A percentile compares a stretch with the other conserved stretches of the same genome.
Evolutionary conservation across 306 rosid genomes (phyloP).

Genomic region (Pyrus bretschneideri): DNA sequence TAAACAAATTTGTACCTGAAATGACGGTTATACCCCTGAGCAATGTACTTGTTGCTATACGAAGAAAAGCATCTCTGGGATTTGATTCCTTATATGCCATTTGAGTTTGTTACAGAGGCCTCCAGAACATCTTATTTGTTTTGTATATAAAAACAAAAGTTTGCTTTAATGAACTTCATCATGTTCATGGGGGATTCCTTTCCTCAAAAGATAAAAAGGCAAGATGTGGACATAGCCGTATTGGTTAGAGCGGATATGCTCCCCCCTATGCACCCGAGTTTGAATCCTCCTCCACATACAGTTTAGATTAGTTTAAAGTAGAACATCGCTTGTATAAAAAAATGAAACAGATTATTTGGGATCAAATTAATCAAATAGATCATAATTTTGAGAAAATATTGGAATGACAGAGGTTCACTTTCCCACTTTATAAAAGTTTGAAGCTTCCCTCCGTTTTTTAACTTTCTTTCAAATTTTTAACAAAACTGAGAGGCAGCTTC

Average conservation of each 20-base stretch:
- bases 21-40: neutral
- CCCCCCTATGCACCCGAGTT: neutral
- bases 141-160: neutral
- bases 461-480: constrained; percentile 3
- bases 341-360: neutral
- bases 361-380: neutral
- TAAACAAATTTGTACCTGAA: neutral
- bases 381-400: neutral
- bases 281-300: neutral
- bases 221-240: neutral
- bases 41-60: neutral
- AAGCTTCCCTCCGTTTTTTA: constrained; percentile 31
- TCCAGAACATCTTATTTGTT: neutral
- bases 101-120: neutral
- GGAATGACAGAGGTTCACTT: neutral
- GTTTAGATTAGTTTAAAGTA: neutral
- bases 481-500: constrained; percentile 38
- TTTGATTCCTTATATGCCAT: neutral
- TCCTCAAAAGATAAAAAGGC: neutral
- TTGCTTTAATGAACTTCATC: neutral
- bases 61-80: neutral
- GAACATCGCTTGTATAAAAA: neutral
- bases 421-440: constrained; percentile 24
- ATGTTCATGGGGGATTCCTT: neutral
- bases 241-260: neutral